phyloP scores from a whole-genome alignment of 108 stramenopile species.

The Nitzschia sp. region DNA sequence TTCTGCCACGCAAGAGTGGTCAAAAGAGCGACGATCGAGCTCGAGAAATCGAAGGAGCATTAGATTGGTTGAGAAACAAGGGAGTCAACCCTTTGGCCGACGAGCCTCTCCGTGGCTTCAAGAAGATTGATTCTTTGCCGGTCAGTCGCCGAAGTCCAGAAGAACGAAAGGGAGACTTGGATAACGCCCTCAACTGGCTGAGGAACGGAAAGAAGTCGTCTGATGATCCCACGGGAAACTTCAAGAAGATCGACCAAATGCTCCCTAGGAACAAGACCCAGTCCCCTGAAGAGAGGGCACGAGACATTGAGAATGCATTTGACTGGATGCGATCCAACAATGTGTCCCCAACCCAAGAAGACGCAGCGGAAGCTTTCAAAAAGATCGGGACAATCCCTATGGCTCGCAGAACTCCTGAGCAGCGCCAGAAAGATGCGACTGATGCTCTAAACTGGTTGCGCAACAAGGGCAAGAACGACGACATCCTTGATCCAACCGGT shows the following conservation, averaged over 20 bases:
- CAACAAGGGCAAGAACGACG: constrained; percentile 7
- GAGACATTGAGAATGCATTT: constrained; percentile 33
- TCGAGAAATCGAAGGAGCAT: constrained; percentile 20
- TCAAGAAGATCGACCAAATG: constrained; percentile 26
- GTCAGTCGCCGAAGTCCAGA: constrained; percentile 18
- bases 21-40: constrained; percentile 17
- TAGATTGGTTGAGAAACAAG: constrained; percentile 32
- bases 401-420: constrained; percentile 10
- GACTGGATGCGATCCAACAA: constrained; percentile 30
- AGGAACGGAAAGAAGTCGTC: constrained; percentile 4
- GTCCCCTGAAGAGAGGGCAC: constrained; percentile 24
- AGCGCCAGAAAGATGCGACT: constrained; percentile 12
- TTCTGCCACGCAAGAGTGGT: constrained; percentile 14
- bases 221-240: constrained; percentile 24
- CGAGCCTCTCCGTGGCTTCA: neutral
- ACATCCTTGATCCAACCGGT: constrained; percentile 18
- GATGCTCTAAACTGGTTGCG: constrained; percentile 29
- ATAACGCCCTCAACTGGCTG: constrained; percentile 29
- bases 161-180: constrained; percentile 20
- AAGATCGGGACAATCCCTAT: constrained; percentile 2
- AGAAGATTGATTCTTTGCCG: constrained; percentile 20
- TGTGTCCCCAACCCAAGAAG: neutral
- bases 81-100: constrained; percentile 5
- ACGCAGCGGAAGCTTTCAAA: constrained; percentile 1
- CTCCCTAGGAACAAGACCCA: constrained; percentile 18